These are phyloP conservation scores for Sugiyamaella americana DNA, from an alignment of 805 yeast genomes.

Conservation along the genomic window DNA sequence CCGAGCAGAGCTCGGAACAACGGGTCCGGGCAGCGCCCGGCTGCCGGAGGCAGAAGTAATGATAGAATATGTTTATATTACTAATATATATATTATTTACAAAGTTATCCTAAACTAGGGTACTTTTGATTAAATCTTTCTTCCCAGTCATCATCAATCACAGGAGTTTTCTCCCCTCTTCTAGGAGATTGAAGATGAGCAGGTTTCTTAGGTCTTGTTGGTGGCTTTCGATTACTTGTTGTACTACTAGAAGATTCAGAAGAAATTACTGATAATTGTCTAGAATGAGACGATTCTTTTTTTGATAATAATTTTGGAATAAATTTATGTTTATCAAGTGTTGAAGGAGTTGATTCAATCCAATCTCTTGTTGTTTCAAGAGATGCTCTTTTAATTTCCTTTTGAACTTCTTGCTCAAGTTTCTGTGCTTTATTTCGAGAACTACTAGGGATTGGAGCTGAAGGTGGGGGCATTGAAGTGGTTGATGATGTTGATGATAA, in stretches of 20 bases:
- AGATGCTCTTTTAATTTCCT: neutral
- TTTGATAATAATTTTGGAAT: neutral
- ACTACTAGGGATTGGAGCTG: neutral
- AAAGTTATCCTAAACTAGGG: slow-evolving; percentile 20
- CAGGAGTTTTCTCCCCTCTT: slow-evolving; percentile 1
- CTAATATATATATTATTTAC: neutral
- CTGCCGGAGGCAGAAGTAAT: neutral
- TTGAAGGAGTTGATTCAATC: neutral
- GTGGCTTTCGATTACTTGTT: slow-evolving; percentile 11
- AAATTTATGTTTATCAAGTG: neutral
- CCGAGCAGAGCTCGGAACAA: no score
- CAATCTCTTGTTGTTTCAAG: neutral
- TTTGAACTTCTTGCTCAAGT: neutral
- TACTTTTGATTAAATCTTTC: slow-evolving; percentile 23
- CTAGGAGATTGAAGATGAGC: slow-evolving; percentile 24
- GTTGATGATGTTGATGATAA: neutral
- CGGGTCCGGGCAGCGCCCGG: no score
- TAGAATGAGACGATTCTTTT: slow-evolving; percentile 5
- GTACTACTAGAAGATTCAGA: slow-evolving; percentile 14
- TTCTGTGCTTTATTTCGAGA: neutral
- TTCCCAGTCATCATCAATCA: slow-evolving; percentile 25
- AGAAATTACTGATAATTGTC: slow-evolving; percentile 18
- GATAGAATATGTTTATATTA: neutral
- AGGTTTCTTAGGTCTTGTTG: slow-evolving; percentile 21
- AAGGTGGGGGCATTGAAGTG: neutral